phyloP scores from a whole-genome alignment of 768 basidiomycete species.

The Russula brevipes region DNA sequence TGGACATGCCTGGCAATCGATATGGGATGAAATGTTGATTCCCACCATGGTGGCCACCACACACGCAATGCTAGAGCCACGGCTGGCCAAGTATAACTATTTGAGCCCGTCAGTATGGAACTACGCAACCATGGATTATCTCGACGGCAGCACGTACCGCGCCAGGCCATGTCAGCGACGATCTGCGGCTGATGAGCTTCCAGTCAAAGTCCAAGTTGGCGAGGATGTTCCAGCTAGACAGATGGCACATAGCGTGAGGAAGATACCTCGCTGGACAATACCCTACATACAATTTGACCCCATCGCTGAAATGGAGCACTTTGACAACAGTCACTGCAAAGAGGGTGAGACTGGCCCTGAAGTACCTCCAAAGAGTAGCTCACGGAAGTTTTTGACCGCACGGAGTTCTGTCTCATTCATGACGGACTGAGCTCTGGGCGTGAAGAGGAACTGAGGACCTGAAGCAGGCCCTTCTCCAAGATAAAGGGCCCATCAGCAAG shows the following conservation, averaged over 20 bases:
- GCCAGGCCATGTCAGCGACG: background rate
- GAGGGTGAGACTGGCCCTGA: background rate
- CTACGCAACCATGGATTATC: background rate
- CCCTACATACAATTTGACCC: constrained; percentile 11
- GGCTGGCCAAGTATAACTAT: constrained; percentile 9
- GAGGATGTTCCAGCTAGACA: constrained; percentile 5
- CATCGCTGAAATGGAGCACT: constrained; percentile 13
- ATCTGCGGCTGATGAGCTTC: background rate
- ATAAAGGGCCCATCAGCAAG: background rate
- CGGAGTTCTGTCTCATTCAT: too few relatives aligned
- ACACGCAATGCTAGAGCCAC: constrained; percentile 13
- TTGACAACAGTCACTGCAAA: constrained; percentile 13
- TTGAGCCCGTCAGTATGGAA: background rate
- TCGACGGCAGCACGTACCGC: background rate
- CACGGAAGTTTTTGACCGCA: constrained; percentile 1
- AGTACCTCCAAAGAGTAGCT: background rate
- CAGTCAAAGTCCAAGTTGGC: constrained; percentile 19
- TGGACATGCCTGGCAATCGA: constrained; percentile 12
- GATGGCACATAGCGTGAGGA: background rate
- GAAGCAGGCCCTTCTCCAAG: background rate
- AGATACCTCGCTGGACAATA: background rate
- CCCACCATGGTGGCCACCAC: constrained; percentile 8
- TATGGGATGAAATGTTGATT: background rate
- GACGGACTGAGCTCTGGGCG: too few relatives aligned
- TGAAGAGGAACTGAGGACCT: background rate